Percentiles rank a stretch among this genome's conserved stretches.
Conservation (phyloP, 148 eudicot species). For the Cornus suecica region DNA sequence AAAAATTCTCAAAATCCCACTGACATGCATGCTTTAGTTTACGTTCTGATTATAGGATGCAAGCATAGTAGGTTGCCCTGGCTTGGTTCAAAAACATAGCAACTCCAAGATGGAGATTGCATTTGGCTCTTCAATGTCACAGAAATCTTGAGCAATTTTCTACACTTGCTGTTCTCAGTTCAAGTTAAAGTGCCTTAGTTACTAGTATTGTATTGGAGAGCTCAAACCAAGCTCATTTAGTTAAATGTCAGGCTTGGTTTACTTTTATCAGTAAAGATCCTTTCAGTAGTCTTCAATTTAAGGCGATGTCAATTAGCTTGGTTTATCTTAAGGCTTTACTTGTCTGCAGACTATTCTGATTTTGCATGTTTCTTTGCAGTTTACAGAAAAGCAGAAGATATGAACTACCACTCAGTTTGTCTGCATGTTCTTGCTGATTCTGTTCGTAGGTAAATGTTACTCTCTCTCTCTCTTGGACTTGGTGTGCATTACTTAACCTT, state of each 20-base stretch:
- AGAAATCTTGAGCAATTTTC: neutral
- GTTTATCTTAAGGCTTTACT: neutral
- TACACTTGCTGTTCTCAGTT: neutral
- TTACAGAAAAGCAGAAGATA: conserved; percentile 95
- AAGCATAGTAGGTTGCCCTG: too few species aligned
- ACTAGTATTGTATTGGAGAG: neutral
- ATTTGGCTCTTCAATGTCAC: neutral
- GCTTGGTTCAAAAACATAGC: neutral
- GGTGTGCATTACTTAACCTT: neutral
- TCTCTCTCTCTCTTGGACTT: conserved; percentile 6
- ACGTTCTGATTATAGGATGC: too few species aligned
- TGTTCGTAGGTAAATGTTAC: conserved; percentile 69
- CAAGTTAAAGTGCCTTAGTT: neutral
- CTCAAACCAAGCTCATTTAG: neutral
- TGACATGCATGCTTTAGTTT: too few species aligned
- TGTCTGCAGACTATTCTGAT: neutral
- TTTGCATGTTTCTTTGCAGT: conserved; percentile 45
- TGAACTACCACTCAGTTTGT: conserved; percentile 93
- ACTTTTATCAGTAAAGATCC: neutral
- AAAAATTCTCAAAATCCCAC: too few species aligned
- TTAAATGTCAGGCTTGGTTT: neutral
- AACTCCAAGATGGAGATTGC: neutral
- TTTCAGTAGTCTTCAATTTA: neutral
- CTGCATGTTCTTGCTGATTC: conserved; percentile 98
- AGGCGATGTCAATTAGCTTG: neutral